Base-by-base conservation (phyloP, 495 filamentous ascomycete species). In the Trypethelium eluteriae region DNA sequence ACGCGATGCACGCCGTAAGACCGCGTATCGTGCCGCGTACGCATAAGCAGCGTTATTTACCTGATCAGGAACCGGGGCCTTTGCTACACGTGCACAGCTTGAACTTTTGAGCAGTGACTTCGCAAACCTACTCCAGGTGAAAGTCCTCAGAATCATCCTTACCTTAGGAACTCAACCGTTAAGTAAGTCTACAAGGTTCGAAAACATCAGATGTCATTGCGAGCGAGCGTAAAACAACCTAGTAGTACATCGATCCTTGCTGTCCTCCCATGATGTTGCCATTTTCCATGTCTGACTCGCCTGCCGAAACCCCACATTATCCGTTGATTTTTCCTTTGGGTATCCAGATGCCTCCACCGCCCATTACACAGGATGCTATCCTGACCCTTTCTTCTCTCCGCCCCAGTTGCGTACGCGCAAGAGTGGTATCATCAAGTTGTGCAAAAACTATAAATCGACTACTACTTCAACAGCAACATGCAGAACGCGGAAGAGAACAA, bases 401-500 rank as follows among this genome's bases (percentile, higher is more conserved):
- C 41, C 41, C 14, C 41, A 7, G 41, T 44, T 32, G 63, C 12
- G 63, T 47, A 63, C 38, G 3, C 62, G 62, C 62, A 25, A 39
- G 32, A 63, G 62, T 63, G 62, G 62, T 63, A 63, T 63, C 62
- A 63, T 63, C 38, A 63, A 63, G 14, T n/a, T 25, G 11, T 25
- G n/a, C 38, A 63, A 63, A 25, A 63, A 63, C 25, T 25, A 25
- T 25, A 25, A 25, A 25, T 25, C 25, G 25, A 25, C 25, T 25
- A 25, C 25, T 25, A 25, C 25, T 25, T 25, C 25, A 25, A 25
- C 25, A 63, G 25, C 12, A 63, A 36, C 36, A 25, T 38, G 56
- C 41, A 44, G 6, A 44, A 44, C 0, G 41, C 41, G 14, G 41
- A 14, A 44, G 14, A 44, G 41, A 44, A 14, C 41, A 44, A 44